Base-by-base conservation (phyloP, 371 early-diverging fungal genomes). In the Zychaea mexicana region DNA sequence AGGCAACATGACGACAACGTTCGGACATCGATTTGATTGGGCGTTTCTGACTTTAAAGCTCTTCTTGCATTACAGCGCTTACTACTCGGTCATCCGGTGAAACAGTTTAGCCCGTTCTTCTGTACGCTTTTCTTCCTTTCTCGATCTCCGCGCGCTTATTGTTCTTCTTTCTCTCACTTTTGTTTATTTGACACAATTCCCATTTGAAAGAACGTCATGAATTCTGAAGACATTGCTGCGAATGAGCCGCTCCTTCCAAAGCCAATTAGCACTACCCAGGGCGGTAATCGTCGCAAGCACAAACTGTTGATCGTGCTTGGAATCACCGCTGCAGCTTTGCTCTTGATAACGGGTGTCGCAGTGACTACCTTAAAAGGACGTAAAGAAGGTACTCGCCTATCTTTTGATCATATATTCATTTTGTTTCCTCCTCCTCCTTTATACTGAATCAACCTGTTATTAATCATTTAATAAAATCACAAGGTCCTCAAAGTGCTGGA, bases 321-420 rank as follows among this genome's bases (percentile, higher is more conserved):
- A 10, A n/a, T 24, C 17, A 36, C 56, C 6, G 22, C 36, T 56
- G 7, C 36, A 2, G 13, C 5, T 9, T 36, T 56, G 6, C 30
- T 56, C 9, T 21, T 56, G 56, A 56, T 56, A 56, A 56, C 36
- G n/a, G 32, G 56, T 15, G n/a, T 56, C 33, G 54, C 13, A 5
- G 2, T 6, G 21, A 56, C 19, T 8, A 19, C 22, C 28, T 10
- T 33, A 31, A 1, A 36, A 13, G 56, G 30, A 33, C 6, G 33
- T 22, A 9, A 1, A 27, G 13, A 52, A 2, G 1, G 13, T 26
- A 3, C 5, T 5, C 2, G 52, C 52, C 26, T 52, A 8, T 53
- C 7, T 53, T 27, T 30, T 56, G 6, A 9, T 26, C 15, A 19
- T 0, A 24, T 24, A 5, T 52, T 5, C 52, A 5, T n/a, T n/a